These are phyloP conservation scores for Pseudodiploospora longispora DNA, from an alignment of 2,329 filamentous ascomycete species.

Conservation along the genomic window DNA sequence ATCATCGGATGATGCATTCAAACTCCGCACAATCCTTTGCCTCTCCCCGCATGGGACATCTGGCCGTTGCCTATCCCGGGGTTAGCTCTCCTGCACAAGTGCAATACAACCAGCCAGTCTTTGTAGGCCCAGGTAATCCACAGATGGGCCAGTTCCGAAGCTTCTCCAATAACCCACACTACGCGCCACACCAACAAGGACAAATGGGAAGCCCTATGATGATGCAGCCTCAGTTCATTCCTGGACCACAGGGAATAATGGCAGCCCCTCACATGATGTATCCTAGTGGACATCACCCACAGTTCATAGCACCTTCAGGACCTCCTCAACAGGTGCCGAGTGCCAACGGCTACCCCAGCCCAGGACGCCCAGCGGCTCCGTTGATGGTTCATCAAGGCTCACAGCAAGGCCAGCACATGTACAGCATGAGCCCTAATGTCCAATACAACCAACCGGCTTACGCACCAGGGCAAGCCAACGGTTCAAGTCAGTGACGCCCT, in stretches of 20 bases:
- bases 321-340: conserved; percentile 54
- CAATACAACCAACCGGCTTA: conserved; percentile 71
- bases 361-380: conserved; percentile 66
- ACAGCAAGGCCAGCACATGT: conserved; percentile 77
- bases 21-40: conserved; percentile 78
- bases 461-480: conserved; percentile 56
- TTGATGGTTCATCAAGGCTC: conserved; percentile 96
- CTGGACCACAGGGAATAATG: conserved; percentile 61
- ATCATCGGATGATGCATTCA: conserved; percentile 82
- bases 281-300: conserved; percentile 54
- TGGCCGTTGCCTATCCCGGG: conserved; percentile 60
- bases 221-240: conserved; percentile 71
- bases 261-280: conserved; percentile 77
- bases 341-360: conserved; percentile 78
- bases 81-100: conserved; percentile 64
- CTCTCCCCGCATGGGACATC: conserved; percentile 69
- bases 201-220: conserved; percentile 76
- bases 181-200: conserved; percentile 60
- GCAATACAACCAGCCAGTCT: conserved; percentile 64
- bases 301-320: conserved; percentile 53
- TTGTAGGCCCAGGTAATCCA: conserved; percentile 59
- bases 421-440: conserved; percentile 66
- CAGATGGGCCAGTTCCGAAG: conserved; percentile 65
- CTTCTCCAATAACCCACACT: conserved; percentile 62
- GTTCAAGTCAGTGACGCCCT: conserved; percentile 57